Evolutionary conservation across 352 stramenopile genomes (phyloP).

Genomic region (Thalassiosira exigua): DNA sequence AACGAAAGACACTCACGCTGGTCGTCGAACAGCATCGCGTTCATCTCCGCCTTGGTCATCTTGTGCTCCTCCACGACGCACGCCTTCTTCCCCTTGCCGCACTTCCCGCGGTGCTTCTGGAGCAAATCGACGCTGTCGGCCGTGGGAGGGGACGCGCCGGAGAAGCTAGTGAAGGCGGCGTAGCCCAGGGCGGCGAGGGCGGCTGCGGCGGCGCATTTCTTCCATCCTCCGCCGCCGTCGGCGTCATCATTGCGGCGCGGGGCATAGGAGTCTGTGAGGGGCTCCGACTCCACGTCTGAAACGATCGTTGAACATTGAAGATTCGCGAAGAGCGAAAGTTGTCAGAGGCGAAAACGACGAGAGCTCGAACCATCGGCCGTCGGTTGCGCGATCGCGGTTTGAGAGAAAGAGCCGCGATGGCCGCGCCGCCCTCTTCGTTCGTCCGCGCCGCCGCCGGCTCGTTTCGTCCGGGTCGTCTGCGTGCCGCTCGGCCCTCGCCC

Average conservation of each 20-base stretch:
- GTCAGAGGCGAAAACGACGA: background rate
- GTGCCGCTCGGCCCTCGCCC: background rate
- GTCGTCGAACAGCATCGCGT: slow-evolving; percentile 44
- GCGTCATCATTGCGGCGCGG: background rate
- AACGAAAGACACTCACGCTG: slow-evolving; percentile 1
- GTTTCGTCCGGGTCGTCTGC: too few relatives aligned
- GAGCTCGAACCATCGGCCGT: too few relatives aligned
- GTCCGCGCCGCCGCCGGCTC: too few relatives aligned
- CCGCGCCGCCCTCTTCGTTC: background rate
- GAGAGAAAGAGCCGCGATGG: background rate
- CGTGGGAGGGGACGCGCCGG: background rate
- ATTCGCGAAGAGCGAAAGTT: background rate
- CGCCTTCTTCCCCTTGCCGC: background rate
- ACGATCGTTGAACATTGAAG: background rate
- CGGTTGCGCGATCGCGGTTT: background rate
- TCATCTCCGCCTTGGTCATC: slow-evolving; percentile 9
- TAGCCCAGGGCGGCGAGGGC: slow-evolving; percentile 10
- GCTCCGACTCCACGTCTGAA: background rate
- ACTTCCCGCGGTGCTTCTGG: background rate
- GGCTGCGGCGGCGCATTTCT: slow-evolving; percentile 27
- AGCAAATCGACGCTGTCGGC: slow-evolving; percentile 2
- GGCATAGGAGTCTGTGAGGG: background rate
- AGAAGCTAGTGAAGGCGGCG: background rate
- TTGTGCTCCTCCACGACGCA: background rate
- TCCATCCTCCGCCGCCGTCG: slow-evolving; percentile 2